Percentiles rank a stretch among this genome's conserved stretches.
Conservation (phyloP, 2,329 filamentous ascomycete species). For the Zarea fungicola region DNA sequence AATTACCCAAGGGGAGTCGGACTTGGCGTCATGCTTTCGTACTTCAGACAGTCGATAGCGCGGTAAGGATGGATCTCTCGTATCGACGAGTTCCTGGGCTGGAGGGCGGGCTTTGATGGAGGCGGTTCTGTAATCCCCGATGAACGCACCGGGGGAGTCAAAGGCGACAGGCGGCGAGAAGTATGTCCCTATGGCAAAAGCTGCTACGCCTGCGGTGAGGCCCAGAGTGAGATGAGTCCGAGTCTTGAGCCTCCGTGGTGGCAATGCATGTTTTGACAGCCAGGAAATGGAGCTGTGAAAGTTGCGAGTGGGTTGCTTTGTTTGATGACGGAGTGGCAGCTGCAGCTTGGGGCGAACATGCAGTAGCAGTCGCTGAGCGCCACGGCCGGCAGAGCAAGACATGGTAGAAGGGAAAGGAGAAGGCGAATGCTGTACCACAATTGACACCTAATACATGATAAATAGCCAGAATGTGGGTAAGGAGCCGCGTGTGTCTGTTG, state of each 20-base stretch:
- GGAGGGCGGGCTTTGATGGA: neutral
- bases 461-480: neutral
- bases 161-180: constrained; percentile 3
- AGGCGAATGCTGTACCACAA: neutral
- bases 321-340: neutral
- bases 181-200: neutral
- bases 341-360: neutral
- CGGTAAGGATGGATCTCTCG: constrained; percentile 38
- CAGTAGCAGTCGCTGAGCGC: constrained; percentile 14
- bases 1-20: constrained; percentile 58
- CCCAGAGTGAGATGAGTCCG: neutral
- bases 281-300: neutral
- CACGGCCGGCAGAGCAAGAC: constrained; percentile 12
- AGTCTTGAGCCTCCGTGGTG: neutral
- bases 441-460: neutral
- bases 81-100: constrained; percentile 15
- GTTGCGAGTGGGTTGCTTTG: neutral
- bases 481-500: too few species aligned
- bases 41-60: constrained; percentile 47
- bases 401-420: constrained; percentile 10
- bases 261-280: neutral
- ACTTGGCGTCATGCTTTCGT: constrained; percentile 46
- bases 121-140: constrained; percentile 5
- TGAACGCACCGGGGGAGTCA: neutral
- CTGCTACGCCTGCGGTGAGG: neutral